phyloP scores from a whole-genome alignment of 495 filamentous ascomycete genomes.

The Penicillium malachiteum region DNA sequence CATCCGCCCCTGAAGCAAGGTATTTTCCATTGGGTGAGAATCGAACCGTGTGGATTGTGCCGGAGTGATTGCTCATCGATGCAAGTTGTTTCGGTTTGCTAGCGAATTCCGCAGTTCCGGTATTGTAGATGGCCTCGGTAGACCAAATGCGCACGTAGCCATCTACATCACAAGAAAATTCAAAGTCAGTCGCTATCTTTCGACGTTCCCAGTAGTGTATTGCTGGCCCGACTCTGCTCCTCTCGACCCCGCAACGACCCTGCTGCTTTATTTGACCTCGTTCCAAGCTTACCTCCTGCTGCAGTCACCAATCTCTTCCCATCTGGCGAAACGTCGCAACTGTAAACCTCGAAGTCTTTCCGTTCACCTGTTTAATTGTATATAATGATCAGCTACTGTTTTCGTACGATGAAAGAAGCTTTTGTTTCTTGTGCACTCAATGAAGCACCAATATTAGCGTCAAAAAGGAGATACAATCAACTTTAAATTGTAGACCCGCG shows the following conservation, averaged over 20 bases:
- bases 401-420: too few relatives aligned
- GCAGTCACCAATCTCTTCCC: slow-evolving; percentile 87
- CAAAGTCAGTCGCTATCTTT: slow-evolving; percentile 8
- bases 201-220: background rate
- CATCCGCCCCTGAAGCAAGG: slow-evolving; percentile 93
- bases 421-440: too few relatives aligned
- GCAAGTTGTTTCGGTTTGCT: slow-evolving; percentile 88
- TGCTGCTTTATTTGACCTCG: background rate
- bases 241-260: background rate
- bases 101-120: slow-evolving; percentile 61
- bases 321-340: slow-evolving; percentile 94
- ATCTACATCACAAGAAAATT: slow-evolving; percentile 52
- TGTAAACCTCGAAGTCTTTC: slow-evolving; percentile 97
- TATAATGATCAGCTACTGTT: background rate
- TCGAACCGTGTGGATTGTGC: slow-evolving; percentile 93
- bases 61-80: slow-evolving; percentile 96
- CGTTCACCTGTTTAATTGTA: slow-evolving; percentile 62
- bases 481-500: slow-evolving; percentile 17
- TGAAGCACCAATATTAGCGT: background rate
- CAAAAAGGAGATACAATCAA: background rate
- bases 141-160: slow-evolving; percentile 98
- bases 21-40: slow-evolving; percentile 94
- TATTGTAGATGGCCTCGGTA: slow-evolving; percentile 84
- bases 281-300: slow-evolving; percentile 68
- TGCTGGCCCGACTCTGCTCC: background rate